phyloP scores from a whole-genome alignment of 306 rosid genomes.

The Castanospermum australe region DNA sequence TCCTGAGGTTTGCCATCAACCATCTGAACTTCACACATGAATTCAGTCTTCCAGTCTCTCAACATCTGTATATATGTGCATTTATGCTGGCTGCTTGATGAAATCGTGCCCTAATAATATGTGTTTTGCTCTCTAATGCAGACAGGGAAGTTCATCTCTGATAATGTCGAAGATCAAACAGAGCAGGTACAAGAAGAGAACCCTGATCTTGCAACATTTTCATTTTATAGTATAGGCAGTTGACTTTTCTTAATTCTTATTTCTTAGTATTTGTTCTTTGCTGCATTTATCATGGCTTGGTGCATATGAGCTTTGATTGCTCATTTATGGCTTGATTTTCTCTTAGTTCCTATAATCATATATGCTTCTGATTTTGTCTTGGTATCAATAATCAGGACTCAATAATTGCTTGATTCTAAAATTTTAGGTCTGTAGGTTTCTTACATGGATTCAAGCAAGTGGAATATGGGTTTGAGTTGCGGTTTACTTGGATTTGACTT shows the following conservation, averaged over 20 bases:
- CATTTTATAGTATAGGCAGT: background rate
- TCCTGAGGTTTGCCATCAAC: constrained; percentile 67
- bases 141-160: constrained; percentile 87
- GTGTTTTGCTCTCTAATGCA: constrained; percentile 33
- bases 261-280: background rate
- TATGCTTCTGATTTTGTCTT: background rate
- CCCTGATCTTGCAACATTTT: background rate
- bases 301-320: background rate
- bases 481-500: background rate
- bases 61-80: background rate
- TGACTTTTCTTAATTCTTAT: background rate
- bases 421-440: too few relatives aligned
- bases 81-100: background rate
- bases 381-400: background rate
- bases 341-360: background rate
- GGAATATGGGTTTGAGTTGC: background rate
- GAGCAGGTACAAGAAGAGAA: constrained; percentile 67
- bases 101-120: background rate
- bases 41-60: background rate
- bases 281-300: background rate
- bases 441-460: too few relatives aligned
- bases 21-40: background rate
- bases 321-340: background rate
- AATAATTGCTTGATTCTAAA: background rate
- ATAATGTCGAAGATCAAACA: constrained; percentile 81